Conservation (phyloP, 345 rosid species). For the Pistacia integerrima region DNA sequence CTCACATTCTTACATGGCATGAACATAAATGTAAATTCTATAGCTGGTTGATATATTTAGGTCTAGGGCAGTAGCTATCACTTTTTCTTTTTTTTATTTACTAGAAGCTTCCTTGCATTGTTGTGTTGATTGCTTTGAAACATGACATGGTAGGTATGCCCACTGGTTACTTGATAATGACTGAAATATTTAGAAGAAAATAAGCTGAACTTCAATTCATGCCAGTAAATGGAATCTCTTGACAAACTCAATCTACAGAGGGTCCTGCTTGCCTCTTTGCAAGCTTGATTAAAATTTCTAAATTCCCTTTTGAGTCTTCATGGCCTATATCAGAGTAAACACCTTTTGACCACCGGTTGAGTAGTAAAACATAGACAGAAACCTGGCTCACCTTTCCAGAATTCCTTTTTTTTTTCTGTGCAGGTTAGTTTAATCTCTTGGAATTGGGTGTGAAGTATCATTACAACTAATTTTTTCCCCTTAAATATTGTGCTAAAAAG, state of each 20-base stretch:
- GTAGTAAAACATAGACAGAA: neutral
- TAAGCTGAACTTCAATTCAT: slow-evolving; percentile 1
- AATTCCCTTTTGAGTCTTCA: neutral
- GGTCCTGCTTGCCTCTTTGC: neutral
- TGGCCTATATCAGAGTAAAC: neutral
- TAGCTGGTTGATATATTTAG: neutral
- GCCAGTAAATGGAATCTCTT: neutral
- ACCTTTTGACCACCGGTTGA: neutral
- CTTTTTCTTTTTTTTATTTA: neutral
- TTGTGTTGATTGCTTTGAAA: neutral
- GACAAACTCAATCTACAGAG: neutral
- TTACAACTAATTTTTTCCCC: neutral
- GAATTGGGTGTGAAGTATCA: neutral
- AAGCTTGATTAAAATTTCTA: slow-evolving; percentile 12
- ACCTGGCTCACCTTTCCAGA: neutral
- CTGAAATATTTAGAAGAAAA: neutral
- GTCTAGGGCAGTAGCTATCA: neutral
- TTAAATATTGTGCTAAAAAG: neutral
- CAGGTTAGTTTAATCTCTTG: neutral
- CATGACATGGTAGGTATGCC: slow-evolving; percentile 9
- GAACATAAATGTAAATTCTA: neutral
- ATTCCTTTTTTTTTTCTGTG: neutral
- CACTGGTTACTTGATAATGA: slow-evolving; percentile 1
- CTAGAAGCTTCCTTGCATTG: neutral
- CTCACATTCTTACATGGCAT: neutral